Evolutionary conservation across 2,329 filamentous ascomycete genomes (phyloP), one percentile per base, ranked within the genome.

Genomic region (Ambrosiella cleistominuta): DNA sequence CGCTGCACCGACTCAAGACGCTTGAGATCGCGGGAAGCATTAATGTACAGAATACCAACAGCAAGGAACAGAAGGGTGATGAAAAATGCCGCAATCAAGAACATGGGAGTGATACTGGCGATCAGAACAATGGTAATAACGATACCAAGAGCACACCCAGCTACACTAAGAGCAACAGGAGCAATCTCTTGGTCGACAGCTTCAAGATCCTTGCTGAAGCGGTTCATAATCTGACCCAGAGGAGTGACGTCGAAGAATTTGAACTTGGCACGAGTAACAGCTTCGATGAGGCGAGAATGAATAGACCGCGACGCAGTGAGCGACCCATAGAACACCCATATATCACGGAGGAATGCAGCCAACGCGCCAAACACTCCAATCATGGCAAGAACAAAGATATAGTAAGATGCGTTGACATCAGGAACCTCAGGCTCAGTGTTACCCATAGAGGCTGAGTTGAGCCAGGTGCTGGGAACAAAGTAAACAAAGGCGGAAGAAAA

Each of bases 201-300:
- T 68, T 98, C 90, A 12, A 98, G 80, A 68, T 98, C 93, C 70
- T 97, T 97, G 68, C 91, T 97, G 72, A 98, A 98, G 17, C 93
- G 82, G 70, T 98, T 98, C 84, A 97, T 97, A 65, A 98, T 77
- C 70, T 96, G 91, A 11, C 93, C 93, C 0, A 97, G 79, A 1
- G 93, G 93, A 0, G 93, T 98, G 1, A 91, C 86, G 66, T 98
- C 93, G 66, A 98, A 98, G 73, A 98, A 98, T 67, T 87, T 89
- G 75, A 98, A 97, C 68, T 89, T 91, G 37, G 93, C 93, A 63
- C 90, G 82, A 12, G 88, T 85, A 27, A 98, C 82, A 1, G 85
- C 77, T 36, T 80, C 76, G 68, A 98, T 85, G 57, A 98, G 75
- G 40, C 79, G 75, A 63, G 83, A 77, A 68, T 98, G 93, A 17